Percentiles rank a stretch among this genome's conserved stretches.
These are phyloP conservation scores for Sanghuangporus sanghuang DNA, from an alignment of 1,284 basidiomycete species.

Conservation along the genomic window DNA sequence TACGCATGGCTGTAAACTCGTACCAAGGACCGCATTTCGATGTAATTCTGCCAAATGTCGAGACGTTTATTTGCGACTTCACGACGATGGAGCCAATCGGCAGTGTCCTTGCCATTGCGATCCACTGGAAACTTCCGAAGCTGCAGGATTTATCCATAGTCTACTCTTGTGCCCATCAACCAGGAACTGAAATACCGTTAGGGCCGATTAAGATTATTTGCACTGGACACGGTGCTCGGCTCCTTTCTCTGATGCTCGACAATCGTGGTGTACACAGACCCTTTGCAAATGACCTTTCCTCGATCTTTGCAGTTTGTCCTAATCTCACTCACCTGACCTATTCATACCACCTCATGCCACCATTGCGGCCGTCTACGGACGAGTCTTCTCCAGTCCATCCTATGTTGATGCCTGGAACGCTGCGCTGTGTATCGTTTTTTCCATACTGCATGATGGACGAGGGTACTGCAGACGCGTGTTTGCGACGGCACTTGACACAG, in stretches of 20 bases:
- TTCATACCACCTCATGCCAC: not conserved
- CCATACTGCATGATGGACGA: not conserved
- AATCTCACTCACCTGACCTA: constrained; percentile 4
- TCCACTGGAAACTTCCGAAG: constrained; percentile 1
- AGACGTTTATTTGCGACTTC: constrained; percentile 4
- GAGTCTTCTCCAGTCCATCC: not conserved
- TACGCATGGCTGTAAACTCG: not conserved
- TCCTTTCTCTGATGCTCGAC: not conserved
- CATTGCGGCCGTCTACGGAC: not conserved
- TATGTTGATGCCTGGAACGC: not conserved
- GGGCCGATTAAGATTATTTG: not conserved
- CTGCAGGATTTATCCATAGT: not conserved
- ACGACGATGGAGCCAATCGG: not conserved
- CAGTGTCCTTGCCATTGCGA: not conserved
- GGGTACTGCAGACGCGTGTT: too few species aligned
- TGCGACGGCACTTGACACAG: not conserved
- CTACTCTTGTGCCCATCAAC: not conserved
- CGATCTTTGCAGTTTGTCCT: not conserved
- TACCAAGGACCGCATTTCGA: not conserved
- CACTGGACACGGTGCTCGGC: not conserved
- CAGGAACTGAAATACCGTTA: not conserved
- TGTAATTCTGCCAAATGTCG: not conserved
- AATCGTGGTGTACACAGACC: not conserved
- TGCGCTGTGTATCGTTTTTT: constrained; percentile 1
- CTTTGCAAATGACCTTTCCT: not conserved